A percentile compares a stretch with the other conserved stretches of the same genome.
phyloP scores from a whole-genome alignment of 2,329 filamentous ascomycete genomes.

The Akanthomyces lecanii region DNA sequence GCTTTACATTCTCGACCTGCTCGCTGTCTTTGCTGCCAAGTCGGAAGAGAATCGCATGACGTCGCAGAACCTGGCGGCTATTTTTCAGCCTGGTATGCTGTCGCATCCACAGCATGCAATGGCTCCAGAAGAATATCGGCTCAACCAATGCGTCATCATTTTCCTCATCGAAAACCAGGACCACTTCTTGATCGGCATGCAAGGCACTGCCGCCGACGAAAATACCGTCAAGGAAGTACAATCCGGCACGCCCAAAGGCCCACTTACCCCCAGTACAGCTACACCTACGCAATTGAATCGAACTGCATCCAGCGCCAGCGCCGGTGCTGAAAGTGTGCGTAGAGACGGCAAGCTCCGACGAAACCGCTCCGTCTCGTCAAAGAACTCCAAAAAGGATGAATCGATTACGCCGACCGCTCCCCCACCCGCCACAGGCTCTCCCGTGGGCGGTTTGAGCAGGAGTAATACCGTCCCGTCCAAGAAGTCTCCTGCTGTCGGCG shows the following conservation, averaged over 20 bases:
- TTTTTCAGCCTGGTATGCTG: slow-evolving; percentile 94
- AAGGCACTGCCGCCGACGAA: slow-evolving; percentile 95
- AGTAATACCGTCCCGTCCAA: slow-evolving; percentile 96
- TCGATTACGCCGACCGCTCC: slow-evolving; percentile 66
- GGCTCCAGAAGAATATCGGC: slow-evolving; percentile 86
- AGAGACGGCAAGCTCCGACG: slow-evolving; percentile 75
- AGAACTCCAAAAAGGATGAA: slow-evolving; percentile 72
- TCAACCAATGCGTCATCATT: slow-evolving; percentile 95
- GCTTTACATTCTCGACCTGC: slow-evolving; percentile 89
- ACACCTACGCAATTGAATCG: slow-evolving; percentile 54
- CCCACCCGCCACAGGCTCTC: slow-evolving; percentile 49
- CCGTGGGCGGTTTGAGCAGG: slow-evolving; percentile 47
- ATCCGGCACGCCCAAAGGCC: slow-evolving; percentile 58
- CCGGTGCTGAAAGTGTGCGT: slow-evolving; percentile 79
- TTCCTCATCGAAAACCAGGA: slow-evolving; percentile 99
- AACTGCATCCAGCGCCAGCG: slow-evolving; percentile 83
- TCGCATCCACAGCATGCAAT: slow-evolving; percentile 94
- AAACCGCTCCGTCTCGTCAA: slow-evolving; percentile 91
- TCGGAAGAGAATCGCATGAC: slow-evolving; percentile 97
- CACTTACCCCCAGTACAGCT: slow-evolving; percentile 45
- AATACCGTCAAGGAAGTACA: slow-evolving; percentile 61
- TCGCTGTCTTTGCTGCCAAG: slow-evolving; percentile 96
- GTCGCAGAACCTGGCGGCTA: slow-evolving; percentile 87
- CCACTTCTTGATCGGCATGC: slow-evolving; percentile 97
- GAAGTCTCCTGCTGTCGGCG: slow-evolving; percentile 68